phyloP scores from a whole-genome alignment of 805 yeast genomes.

The Candida suzukii region DNA sequence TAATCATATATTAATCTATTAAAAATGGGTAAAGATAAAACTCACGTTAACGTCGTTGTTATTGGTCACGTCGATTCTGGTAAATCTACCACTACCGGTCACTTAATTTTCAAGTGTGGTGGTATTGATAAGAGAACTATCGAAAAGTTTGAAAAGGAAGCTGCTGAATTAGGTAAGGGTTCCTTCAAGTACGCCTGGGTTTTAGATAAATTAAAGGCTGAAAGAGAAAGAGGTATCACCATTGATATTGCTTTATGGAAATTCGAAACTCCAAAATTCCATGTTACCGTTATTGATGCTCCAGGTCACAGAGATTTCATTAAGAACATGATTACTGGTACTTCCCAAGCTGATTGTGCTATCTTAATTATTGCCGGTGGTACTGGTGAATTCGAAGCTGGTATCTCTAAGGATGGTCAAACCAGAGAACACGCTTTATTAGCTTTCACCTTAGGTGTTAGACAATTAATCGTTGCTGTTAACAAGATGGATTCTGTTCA shows the following conservation, averaged over 20 bases:
- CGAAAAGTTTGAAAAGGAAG: constrained; percentile 97
- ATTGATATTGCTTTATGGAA: constrained; percentile 90
- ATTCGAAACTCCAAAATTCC: constrained; percentile 86
- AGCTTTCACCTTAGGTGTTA: constrained; percentile 86
- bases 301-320: constrained; percentile 97
- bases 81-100: constrained; percentile 99
- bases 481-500: constrained; percentile 94
- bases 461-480: constrained; percentile 81
- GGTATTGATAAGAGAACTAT: constrained; percentile 98
- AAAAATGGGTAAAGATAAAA: constrained; percentile 80
- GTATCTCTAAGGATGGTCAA: constrained; percentile 92
- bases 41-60: constrained; percentile 99
- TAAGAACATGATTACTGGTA: constrained; percentile 95
- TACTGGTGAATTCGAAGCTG: constrained; percentile 93
- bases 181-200: constrained; percentile 98
- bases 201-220: constrained; percentile 91
- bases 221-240: constrained; percentile 96
- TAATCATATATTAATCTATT: neutral
- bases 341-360: constrained; percentile 91
- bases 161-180: constrained; percentile 95
- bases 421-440: constrained; percentile 92
- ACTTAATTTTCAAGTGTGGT: constrained; percentile 99
- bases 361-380: constrained; percentile 87
- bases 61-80: constrained; percentile 99
- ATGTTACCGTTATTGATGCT: constrained; percentile 89